phyloP scores from a whole-genome alignment of 164 flowering plant genomes.

The Taxillus chinensis region DNA sequence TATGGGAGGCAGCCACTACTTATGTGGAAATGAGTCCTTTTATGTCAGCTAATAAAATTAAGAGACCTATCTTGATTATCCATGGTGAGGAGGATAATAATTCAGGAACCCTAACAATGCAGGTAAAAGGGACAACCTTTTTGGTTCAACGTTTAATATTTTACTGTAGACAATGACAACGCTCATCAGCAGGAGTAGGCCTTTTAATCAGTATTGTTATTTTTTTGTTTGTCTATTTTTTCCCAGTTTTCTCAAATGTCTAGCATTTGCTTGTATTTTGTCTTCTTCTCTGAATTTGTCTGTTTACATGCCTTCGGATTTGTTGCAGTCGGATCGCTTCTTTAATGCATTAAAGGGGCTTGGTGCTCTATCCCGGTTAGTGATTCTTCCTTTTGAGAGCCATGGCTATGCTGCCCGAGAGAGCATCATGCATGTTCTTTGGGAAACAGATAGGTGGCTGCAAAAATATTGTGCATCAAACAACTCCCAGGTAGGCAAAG shows the following conservation, averaged over 20 bases:
- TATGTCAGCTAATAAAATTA: conserved; percentile 89
- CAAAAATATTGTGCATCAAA: conserved; percentile 59
- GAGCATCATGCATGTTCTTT: conserved; percentile 96
- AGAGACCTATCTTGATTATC: conserved; percentile 85
- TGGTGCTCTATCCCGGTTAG: conserved; percentile 88
- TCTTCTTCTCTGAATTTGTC: not conserved
- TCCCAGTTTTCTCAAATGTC: not conserved
- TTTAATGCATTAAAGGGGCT: conserved; percentile 94
- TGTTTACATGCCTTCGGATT: conserved; percentile 4
- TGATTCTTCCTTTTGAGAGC: conserved; percentile 91
- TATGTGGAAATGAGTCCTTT: conserved; percentile 98
- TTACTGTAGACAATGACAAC: no score
- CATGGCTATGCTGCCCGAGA: conserved; percentile 92
- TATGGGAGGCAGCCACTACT: conserved; percentile 86
- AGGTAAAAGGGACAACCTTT: conserved; percentile 35
- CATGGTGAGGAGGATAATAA: conserved; percentile 99
- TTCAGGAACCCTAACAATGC: conserved; percentile 94
- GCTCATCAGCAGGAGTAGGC: no score
- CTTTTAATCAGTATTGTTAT: no score
- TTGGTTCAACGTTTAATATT: not conserved
- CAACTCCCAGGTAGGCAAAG: conserved; percentile 26
- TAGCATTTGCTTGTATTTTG: not conserved
- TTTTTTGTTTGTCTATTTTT: no score
- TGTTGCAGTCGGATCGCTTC: conserved; percentile 85
- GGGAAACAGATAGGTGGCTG: conserved; percentile 97